Evolutionary conservation across 768 basidiomycete species (phyloP).

Genomic region (Rhizopogon sp.): DNA sequence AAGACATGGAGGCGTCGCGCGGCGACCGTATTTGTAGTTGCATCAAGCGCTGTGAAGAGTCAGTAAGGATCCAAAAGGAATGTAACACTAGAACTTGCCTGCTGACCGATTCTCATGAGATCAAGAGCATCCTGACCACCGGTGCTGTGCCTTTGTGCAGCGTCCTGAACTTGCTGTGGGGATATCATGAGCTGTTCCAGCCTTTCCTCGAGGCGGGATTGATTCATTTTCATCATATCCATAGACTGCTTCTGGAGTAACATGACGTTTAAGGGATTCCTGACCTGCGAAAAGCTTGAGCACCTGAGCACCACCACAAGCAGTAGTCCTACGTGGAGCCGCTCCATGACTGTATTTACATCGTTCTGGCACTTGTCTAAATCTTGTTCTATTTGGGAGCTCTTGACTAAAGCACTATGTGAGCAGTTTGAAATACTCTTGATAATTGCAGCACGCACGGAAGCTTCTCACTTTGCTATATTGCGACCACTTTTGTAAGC

Average conservation of each 20-base stretch:
- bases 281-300: slow-evolving; percentile 12
- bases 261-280: slow-evolving; percentile 16
- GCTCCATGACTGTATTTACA: slow-evolving; percentile 35
- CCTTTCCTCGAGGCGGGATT: slow-evolving; percentile 31
- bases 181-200: slow-evolving; percentile 35
- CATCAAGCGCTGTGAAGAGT: slow-evolving; percentile 17
- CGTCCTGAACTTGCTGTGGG: slow-evolving; percentile 30
- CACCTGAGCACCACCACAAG: neutral
- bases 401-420: slow-evolving; percentile 32
- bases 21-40: neutral
- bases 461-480: slow-evolving; percentile 34
- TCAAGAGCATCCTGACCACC: slow-evolving; percentile 38
- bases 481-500: slow-evolving; percentile 34
- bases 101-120: slow-evolving; percentile 52
- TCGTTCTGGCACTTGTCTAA: slow-evolving; percentile 40
- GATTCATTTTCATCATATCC: slow-evolving; percentile 22
- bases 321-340: slow-evolving; percentile 34
- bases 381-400: slow-evolving; percentile 39
- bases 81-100: slow-evolving; percentile 23
- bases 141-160: slow-evolving; percentile 34
- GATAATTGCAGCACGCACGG: slow-evolving; percentile 24
- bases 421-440: neutral
- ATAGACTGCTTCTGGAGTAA: slow-evolving; percentile 25
- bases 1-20: neutral
- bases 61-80: neutral